Base-by-base conservation (phyloP, 139 green algal species). In the Auxenochlorella pyrenoidosa region DNA sequence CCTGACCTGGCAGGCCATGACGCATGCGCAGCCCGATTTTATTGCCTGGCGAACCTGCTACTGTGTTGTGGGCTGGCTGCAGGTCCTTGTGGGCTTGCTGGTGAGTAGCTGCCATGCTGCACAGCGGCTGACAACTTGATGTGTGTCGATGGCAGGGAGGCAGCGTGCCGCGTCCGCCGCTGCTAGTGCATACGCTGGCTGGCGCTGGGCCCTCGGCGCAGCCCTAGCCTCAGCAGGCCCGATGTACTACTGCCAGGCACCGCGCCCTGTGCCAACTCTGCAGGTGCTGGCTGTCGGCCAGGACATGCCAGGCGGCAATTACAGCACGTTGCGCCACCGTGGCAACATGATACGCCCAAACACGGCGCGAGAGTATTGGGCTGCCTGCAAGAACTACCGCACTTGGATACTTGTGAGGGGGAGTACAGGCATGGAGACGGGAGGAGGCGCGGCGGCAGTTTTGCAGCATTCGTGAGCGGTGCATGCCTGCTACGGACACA, bases 11-110 rank as follows among this genome's bases (percentile, higher is more conserved):
- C 76, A 82, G 76, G 94, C 75, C 77, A 88, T 95, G 24, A 63
- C 58, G 19, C 87, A 88, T 22, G 22, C 63, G 66, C 77, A 90
- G 44, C 88, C 90, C 12, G 26, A 80, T 10, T 96, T 97, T 78
- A 82, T 90, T 36, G 95, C 96, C 41, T 99, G 97, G 97, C 92
- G 97, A 79, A 95, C 90, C 84, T 91, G 95, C 10, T 99, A 98
- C 91, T 97, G 98, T 76, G 84, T 99, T 44, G 96, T 94, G 30
- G 95, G 90, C 43, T 82, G 76, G 76, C 19, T 82, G 76, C 76
- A 82, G 54, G 51, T 82, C 3, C 19, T 38, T 15, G 76, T 68
- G 47, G 76, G 76, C 47, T 18, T 82, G n/a, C 47, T 68, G 76
- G 76, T 82, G 76, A 66, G 76, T 5, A n/a, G 68, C n/a, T 44